phyloP scores from a whole-genome alignment of 495 filamentous ascomycete species.

The Neurospora sp. region DNA sequence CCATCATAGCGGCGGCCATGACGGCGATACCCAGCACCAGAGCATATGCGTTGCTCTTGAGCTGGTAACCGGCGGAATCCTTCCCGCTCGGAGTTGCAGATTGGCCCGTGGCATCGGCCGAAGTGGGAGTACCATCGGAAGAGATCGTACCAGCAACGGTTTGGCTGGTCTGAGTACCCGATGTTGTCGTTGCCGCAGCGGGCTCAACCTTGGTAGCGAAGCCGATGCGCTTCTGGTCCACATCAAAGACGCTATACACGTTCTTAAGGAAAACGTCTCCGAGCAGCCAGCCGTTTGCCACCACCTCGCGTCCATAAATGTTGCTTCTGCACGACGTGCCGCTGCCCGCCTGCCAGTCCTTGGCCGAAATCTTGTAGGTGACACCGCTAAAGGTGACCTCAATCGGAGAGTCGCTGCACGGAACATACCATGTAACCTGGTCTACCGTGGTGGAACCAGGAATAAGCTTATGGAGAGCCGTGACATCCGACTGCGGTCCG shows the following conservation, averaged over 20 bases:
- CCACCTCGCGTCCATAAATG: constrained; percentile 43
- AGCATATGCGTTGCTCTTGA: constrained; percentile 5
- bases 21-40: constrained; percentile 8
- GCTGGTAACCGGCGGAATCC: constrained; percentile 9
- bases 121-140: constrained; percentile 6
- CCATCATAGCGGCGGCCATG: constrained; percentile 10
- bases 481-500: constrained; percentile 54
- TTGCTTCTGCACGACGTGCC: constrained; percentile 51
- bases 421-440: constrained; percentile 53
- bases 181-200: constrained; percentile 4
- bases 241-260: constrained; percentile 80
- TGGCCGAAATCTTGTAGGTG: constrained; percentile 52
- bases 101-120: constrained; percentile 1
- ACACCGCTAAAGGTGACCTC: constrained; percentile 32
- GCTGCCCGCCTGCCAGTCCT: constrained; percentile 56
- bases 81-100: constrained; percentile 2
- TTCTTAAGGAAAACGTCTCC: constrained; percentile 85
- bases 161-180: background rate
- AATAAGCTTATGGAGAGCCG: constrained; percentile 53
- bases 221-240: constrained; percentile 45
- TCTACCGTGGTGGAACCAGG: constrained; percentile 39
- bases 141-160: background rate
- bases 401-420: constrained; percentile 50
- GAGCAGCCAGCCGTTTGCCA: constrained; percentile 53
- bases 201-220: constrained; percentile 28